Conservation (phyloP, 768 basidiomycete genomes). For the Lactarius akahatsu region DNA sequence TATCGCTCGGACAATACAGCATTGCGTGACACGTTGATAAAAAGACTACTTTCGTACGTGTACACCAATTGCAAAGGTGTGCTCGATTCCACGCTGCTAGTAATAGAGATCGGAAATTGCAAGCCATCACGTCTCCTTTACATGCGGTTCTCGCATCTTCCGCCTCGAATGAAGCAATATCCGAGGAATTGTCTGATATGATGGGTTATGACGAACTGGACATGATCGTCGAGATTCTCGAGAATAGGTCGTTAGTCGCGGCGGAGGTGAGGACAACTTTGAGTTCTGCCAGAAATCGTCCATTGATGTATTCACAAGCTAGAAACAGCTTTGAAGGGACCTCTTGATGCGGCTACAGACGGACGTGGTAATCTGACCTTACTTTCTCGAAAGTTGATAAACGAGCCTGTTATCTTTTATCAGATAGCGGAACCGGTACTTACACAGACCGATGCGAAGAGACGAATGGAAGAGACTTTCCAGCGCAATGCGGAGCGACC, state of each 20-base stretch:
- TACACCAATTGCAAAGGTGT: slow-evolving; percentile 1
- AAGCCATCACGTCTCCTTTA: slow-evolving; percentile 33
- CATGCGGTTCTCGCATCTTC: slow-evolving; percentile 47
- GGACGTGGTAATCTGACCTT: slow-evolving; percentile 3
- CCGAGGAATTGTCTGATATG: slow-evolving; percentile 73
- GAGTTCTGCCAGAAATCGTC: neutral
- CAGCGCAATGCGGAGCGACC: slow-evolving; percentile 64
- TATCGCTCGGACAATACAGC: slow-evolving; percentile 15
- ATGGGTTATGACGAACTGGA: slow-evolving; percentile 86
- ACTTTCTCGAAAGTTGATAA: neutral
- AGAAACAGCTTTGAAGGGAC: slow-evolving; percentile 12
- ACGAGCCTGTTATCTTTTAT: neutral
- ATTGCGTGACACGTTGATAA: slow-evolving; percentile 17
- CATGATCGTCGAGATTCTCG: slow-evolving; percentile 67
- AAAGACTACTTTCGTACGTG: slow-evolving; percentile 28
- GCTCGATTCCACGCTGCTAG: slow-evolving; percentile 8
- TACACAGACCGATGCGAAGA: slow-evolving; percentile 40
- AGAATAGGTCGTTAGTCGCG: slow-evolving; percentile 49
- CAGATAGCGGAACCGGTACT: slow-evolving; percentile 16
- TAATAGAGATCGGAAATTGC: slow-evolving; percentile 34
- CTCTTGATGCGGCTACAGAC: neutral
- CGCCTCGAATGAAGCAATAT: slow-evolving; percentile 66
- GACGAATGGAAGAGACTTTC: slow-evolving; percentile 61
- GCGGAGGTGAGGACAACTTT: slow-evolving; percentile 45
- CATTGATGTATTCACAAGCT: slow-evolving; percentile 23